Percentiles rank a stretch among this genome's conserved stretches.
phyloP scores from a whole-genome alignment of 495 filamentous ascomycete species.

The Xylaria longipes region DNA sequence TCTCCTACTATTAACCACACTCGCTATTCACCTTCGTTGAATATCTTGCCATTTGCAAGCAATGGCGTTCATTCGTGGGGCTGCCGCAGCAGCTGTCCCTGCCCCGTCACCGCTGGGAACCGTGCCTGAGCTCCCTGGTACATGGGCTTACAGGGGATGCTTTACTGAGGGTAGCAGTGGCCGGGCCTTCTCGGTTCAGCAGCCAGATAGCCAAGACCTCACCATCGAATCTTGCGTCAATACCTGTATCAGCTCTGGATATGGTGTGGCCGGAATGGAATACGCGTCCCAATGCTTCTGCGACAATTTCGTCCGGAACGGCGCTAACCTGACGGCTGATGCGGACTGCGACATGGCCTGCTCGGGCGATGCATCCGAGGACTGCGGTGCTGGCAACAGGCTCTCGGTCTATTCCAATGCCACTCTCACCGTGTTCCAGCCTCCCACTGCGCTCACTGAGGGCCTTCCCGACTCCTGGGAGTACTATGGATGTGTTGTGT shows the following conservation, averaged over 20 bases:
- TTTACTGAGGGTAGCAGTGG: conserved; percentile 17
- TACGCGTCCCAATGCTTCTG: conserved; percentile 65
- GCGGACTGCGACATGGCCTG: conserved; percentile 48
- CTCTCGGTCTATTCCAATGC: conserved; percentile 47
- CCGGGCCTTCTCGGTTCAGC: conserved; percentile 4
- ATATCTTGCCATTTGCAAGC: background rate
- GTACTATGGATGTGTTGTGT: conserved; percentile 42
- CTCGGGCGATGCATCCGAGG: conserved; percentile 40
- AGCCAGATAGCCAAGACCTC: conserved; percentile 39
- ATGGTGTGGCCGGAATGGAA: conserved; percentile 59
- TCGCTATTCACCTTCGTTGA: conserved; percentile 17
- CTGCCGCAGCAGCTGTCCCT: conserved; percentile 7
- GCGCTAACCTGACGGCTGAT: conserved; percentile 37
- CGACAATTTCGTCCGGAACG: conserved; percentile 41
- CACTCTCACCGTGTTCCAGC: conserved; percentile 21
- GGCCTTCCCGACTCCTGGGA: conserved; percentile 46
- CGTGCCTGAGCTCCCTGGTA: conserved; percentile 9
- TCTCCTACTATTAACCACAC: background rate
- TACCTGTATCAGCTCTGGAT: conserved; percentile 48
- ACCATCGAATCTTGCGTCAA: conserved; percentile 58
- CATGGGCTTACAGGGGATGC: conserved; percentile 22
- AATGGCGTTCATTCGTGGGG: conserved; percentile 17
- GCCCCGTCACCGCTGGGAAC: background rate
- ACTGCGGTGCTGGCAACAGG: conserved; percentile 43
- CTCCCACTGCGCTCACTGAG: conserved; percentile 34